Base-by-base conservation (phyloP, 176 grass and related monocot species). In the Eleusine coracana region DNA sequence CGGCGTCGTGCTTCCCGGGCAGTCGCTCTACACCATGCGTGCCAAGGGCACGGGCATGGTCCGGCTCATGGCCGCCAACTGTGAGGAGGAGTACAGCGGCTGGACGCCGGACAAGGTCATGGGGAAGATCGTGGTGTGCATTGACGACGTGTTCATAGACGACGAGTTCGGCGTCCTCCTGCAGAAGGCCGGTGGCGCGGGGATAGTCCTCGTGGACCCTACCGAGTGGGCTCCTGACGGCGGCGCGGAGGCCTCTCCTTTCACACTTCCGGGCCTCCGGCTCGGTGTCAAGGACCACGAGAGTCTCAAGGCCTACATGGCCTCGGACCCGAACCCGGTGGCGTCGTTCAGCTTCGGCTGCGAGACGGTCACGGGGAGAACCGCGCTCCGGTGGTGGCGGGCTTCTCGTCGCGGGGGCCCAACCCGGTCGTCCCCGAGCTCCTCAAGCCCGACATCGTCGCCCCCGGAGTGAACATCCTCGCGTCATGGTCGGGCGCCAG, bases 361-460 rank as follows among this genome's bases (percentile, higher is more conserved):
- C 39, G 5, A 14, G 0, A 76, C 78, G 38, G 69, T 70, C 77
- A 63, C 38, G 54, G 75, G 68, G 61, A 81, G 70, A 81, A 15
- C 68, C 46, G 76, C 1, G 76, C 82, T 4, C 76, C 87, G 28
- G 18, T 23, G 46, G 87, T 89, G 76, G 12, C 20, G 1, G 4
- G 5, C 3, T 89, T 80, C 87, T 81, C 87, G 8, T 89, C 87
- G 10, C 50, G 76, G 7, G 76, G 75, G 1, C 82, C 76, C 21
- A 85, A 44, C 41, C 13, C 3, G 1, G 0, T 68, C 52, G 48
- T 60, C 23, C 82, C 38, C 3, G 59, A 85, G 68, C 74, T 89
- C 20, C 82, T 89, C 12, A 85, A 80, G 52, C 82, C 87, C 3
- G 82, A 85, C 31, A 45, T 89, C 18, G 11, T 89, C 63, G 82